Base-by-base conservation (phyloP, 163 green algal species). In the Chloromonas sp. region DNA sequence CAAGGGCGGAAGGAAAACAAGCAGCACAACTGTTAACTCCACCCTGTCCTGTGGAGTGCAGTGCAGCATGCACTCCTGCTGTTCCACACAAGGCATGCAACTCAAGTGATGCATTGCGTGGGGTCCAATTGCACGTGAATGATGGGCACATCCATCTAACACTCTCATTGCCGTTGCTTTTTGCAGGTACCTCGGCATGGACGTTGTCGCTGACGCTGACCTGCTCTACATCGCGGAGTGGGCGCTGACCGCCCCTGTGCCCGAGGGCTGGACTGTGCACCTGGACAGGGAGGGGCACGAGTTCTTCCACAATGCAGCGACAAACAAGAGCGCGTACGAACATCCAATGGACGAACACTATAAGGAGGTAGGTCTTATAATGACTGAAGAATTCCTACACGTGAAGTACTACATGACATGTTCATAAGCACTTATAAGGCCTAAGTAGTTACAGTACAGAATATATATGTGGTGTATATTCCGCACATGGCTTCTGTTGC, bases 261-360 rank as follows among this genome's bases (percentile, higher is more conserved):
- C 91, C 57, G 90, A 92, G 11, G 91, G 90, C 79, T 96, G 93
- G 93, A 95, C 92, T 1, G 91, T 95, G 81, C 93, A 96, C 86
- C 78, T 93, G 79, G 93, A 96, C 85, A 74, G 60, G 11, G 80
- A 91, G 11, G 90, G 91, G 76, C 90, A 93, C 81, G 91, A 94
- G 81, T 96, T 93, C 84, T 96, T 94, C 91, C 88, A 91, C 84
- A 92, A 95, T 85, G 76, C 87, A n/a, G 84, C 87, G 74, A 94
- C 90, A 36, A 87, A 86, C 70, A 81, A 85, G 57, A 91, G 85
- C 62, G 90, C 86, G 11, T 96, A 95, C 83, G 91, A 95, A 89
- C 93, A 96, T 84, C 93, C 93, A 1, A 91, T 94, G 87, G 93
- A 96, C 78, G 87, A 92, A 83, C 88, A 95, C 81, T 96, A 93